These are phyloP conservation scores for Aristolochia contorta DNA, from an alignment of 164 flowering plant genomes.

Conservation along the genomic window DNA sequence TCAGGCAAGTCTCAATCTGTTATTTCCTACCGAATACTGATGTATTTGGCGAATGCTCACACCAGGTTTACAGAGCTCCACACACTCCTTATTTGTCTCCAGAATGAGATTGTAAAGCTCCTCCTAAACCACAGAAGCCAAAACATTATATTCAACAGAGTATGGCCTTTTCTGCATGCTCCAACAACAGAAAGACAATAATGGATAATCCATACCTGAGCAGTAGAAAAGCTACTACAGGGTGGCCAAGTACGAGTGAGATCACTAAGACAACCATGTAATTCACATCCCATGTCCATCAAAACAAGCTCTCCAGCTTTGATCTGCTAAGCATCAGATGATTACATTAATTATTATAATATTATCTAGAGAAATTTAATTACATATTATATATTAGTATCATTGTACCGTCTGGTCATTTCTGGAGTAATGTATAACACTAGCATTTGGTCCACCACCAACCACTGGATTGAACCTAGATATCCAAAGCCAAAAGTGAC, in stretches of 20 bases:
- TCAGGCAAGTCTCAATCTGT: neutral
- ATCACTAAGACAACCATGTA: constrained; percentile 94
- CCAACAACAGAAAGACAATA: neutral
- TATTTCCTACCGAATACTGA: constrained; percentile 52
- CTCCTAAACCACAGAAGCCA: constrained; percentile 39
- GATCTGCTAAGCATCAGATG: constrained; percentile 32
- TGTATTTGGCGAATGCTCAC: constrained; percentile 69
- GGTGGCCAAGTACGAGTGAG: constrained; percentile 98
- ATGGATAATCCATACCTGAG: constrained; percentile 44
- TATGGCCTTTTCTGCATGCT: too few species aligned
- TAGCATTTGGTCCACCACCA: constrained; percentile 90
- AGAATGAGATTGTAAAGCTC: constrained; percentile 77
- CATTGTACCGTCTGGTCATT: constrained; percentile 64
- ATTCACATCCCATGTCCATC: constrained; percentile 95
- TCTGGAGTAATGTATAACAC: constrained; percentile 92
- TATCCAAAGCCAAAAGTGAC: too few species aligned
- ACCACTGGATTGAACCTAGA: constrained; percentile 94
- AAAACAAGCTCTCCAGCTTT: constrained; percentile 70
- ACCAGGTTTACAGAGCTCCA: constrained; percentile 86
- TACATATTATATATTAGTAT: neutral
- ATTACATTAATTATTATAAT: neutral
- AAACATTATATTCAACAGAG: neutral
- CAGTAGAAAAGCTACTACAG: constrained; percentile 61
- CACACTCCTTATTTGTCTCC: constrained; percentile 77
- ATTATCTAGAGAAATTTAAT: neutral